Evolutionary conservation across 106 monocot genomes (phyloP).

Genomic region (Chionographis japonica): DNA sequence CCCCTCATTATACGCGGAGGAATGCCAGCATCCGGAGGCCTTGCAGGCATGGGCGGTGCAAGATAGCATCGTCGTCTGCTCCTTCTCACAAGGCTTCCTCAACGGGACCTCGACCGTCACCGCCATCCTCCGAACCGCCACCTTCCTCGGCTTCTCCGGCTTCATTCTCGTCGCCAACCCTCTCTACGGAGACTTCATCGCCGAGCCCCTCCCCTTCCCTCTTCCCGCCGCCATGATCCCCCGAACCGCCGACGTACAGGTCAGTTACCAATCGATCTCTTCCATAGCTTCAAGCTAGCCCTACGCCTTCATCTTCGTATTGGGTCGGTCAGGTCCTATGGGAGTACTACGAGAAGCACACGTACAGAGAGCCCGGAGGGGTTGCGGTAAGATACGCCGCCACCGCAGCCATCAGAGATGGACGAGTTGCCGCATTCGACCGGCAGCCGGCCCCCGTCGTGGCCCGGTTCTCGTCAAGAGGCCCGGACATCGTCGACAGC

Average conservation of each 20-base stretch:
- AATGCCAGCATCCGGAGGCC: constrained; percentile 53
- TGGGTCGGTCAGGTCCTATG: constrained; percentile 28
- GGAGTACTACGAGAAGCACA: constrained; percentile 57
- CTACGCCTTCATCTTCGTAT: too few species aligned
- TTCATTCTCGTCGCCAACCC: constrained; percentile 67
- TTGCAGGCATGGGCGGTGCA: constrained; percentile 21
- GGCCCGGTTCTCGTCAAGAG: constrained; percentile 62
- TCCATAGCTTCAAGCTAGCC: too few species aligned
- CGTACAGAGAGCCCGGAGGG: constrained; percentile 20
- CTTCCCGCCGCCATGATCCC: constrained; percentile 67
- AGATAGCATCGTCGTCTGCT: constrained; percentile 65
- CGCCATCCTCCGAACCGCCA: constrained; percentile 44
- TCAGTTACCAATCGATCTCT: constrained; percentile 10
- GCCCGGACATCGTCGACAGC: constrained; percentile 47
- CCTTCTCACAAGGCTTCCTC: constrained; percentile 53
- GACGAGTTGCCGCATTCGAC: constrained; percentile 43
- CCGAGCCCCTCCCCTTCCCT: constrained; percentile 64
- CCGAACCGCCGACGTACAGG: constrained; percentile 35
- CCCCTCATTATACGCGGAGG: constrained; percentile 15
- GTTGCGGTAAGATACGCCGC: constrained; percentile 16
- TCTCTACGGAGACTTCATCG: constrained; percentile 48
- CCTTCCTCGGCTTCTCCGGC: constrained; percentile 43
- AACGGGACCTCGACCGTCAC: constrained; percentile 47
- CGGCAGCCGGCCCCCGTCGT: constrained; percentile 31
- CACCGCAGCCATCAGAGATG: constrained; percentile 56